A percentile compares a stretch with the other conserved stretches of the same genome.
phyloP scores from a whole-genome alignment of 75 land plant genomes.

The Gnetum montanum region DNA sequence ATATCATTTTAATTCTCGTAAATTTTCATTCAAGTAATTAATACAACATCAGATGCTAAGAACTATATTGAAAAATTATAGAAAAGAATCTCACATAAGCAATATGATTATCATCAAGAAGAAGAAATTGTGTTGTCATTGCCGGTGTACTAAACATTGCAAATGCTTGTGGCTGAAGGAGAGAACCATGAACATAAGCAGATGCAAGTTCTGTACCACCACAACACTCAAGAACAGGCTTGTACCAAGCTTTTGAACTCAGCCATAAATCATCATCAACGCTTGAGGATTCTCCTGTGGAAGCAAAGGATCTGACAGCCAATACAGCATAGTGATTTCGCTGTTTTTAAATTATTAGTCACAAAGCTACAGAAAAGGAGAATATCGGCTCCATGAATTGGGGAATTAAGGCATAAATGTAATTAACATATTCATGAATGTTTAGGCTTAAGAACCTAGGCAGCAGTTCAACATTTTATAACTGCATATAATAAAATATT shows the following conservation, averaged over 20 bases:
- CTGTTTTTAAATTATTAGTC: too few species aligned
- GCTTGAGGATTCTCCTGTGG: constrained; percentile 86
- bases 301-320: constrained; percentile 55
- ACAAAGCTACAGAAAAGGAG: constrained; percentile 5
- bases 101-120: constrained; percentile 66
- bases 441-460: not conserved
- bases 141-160: constrained; percentile 75
- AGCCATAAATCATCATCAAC: constrained; percentile 94
- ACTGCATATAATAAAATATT: too few species aligned
- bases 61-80: not conserved
- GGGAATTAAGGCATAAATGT: too few species aligned
- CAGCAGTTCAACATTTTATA: not conserved
- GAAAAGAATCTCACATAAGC: constrained; percentile 61
- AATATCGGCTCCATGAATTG: not conserved
- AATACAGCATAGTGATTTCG: too few species aligned
- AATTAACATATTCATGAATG: not conserved
- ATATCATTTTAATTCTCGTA: not conserved
- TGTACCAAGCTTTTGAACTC: constrained; percentile 63
- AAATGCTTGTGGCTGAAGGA: constrained; percentile 83
- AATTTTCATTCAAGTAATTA: not conserved
- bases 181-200: constrained; percentile 52
- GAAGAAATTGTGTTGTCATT: constrained; percentile 59
- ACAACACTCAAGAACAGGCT: constrained; percentile 79
- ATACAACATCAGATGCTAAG: not conserved
- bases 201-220: constrained; percentile 94